Conservation (phyloP, 352 stramenopile species). For the Globisporangium recalcitrans region DNA sequence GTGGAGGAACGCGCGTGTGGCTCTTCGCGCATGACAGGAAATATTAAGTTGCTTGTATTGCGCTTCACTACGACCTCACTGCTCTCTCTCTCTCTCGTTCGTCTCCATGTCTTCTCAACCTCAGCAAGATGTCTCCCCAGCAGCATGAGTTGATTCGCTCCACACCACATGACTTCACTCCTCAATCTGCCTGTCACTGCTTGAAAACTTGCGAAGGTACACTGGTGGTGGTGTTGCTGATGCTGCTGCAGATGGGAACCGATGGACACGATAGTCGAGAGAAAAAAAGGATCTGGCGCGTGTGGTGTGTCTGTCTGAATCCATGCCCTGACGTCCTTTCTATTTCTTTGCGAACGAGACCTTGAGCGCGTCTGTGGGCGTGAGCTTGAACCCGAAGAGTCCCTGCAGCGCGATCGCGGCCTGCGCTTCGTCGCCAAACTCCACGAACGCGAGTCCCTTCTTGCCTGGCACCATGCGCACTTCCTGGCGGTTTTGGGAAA, state of each 20-base stretch:
- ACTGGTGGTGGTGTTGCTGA: too few species aligned
- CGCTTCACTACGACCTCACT: too few species aligned
- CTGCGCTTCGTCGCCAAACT: slow-evolving; percentile 90
- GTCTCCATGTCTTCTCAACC: background rate
- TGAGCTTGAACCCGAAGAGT: slow-evolving; percentile 82
- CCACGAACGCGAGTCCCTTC: slow-evolving; percentile 93
- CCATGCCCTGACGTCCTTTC: background rate
- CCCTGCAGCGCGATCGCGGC: slow-evolving; percentile 75
- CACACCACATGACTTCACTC: background rate
- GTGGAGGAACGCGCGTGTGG: too few species aligned
- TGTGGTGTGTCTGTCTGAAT: background rate
- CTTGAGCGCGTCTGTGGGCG: slow-evolving; percentile 71
- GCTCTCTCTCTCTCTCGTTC: background rate
- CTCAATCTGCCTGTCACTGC: background rate
- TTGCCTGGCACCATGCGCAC: slow-evolving; percentile 93
- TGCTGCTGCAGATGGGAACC: too few species aligned
- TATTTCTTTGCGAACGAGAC: slow-evolving; percentile 87
- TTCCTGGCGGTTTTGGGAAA: slow-evolving; percentile 48
- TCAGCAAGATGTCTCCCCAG: background rate
- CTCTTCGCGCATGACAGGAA: too few species aligned
- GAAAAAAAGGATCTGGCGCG: too few species aligned
- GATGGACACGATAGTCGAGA: too few species aligned
- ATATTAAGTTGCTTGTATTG: too few species aligned
- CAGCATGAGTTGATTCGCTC: background rate
- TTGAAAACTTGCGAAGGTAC: background rate